Evolutionary conservation across 495 filamentous ascomycete genomes (phyloP), one percentile per base, ranked within the genome.

Genomic region (Eremomyces bilateralis): DNA sequence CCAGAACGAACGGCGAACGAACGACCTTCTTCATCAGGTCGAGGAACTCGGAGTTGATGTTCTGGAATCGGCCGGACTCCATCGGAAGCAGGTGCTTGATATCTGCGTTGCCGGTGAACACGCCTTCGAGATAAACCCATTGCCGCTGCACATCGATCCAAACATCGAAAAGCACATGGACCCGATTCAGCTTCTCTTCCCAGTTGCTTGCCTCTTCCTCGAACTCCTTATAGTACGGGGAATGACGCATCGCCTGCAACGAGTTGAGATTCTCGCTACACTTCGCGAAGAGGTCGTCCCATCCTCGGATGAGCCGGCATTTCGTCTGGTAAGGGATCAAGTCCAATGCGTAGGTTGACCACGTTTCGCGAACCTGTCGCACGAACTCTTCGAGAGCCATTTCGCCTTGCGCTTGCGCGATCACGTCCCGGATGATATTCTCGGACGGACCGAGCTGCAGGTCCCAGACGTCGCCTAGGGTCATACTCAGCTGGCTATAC

Each of bases 131-230:
- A 47, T 99, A 99, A 3, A 95, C 85, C 88, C 88, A 99, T 60
- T 99, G 88, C 38, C 88, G 72, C 54, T 99, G 88, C 18, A 99
- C 90, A 58, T 99, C 88, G 42, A 99, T 95, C 88, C 88, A 99
- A 20, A 95, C 81, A 56, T 99, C 90, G 50, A 99, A 99, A 1
- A 95, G 64, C 21, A 95, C 80, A 51, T 95, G 88, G 15, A 95
- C 80, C 24, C 90, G 73, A 53, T 99, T 99, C 28, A 99, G 64
- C 46, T 90, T 92, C 53, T 99, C 88, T 56, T 99, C 88, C 90
- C 90, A 99, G 2, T 72, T 67, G 1, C 82, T 76, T 15, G 88
- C 88, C 41, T 95, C 90, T 45, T 95, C 88, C 49, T 95, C 88
- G 43, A 99, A 99, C 45, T 93, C 84, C 51, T 92, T 93, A 58